Evolutionary conservation across 371 early-diverging fungal genomes (phyloP).

Genomic region (Mortierella sp.): DNA sequence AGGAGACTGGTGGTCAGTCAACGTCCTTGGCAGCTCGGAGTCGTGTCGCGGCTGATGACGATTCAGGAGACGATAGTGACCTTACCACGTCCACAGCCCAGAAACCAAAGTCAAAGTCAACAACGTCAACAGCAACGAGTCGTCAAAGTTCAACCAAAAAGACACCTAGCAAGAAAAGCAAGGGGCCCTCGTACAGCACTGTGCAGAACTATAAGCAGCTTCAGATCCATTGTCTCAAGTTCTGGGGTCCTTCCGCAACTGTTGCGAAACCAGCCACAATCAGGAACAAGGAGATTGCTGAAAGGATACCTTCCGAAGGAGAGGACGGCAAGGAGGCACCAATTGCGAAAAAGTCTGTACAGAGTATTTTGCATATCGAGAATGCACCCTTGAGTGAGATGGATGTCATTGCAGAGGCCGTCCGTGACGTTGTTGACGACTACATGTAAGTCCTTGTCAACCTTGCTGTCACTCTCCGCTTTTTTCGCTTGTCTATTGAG

Average conservation of each 20-base stretch:
- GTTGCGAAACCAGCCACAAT: conserved; percentile 36
- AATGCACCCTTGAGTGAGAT: conserved; percentile 50
- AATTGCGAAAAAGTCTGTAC: conserved; percentile 16
- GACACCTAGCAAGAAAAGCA: not conserved
- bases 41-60: not conserved
- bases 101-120: not conserved
- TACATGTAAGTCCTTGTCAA: conserved; percentile 40
- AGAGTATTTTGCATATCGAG: conserved; percentile 43
- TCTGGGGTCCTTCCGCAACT: conserved; percentile 30
- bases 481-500: not conserved
- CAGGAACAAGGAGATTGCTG: conserved; percentile 18
- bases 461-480: not conserved
- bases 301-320: conserved; percentile 24
- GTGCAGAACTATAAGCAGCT: conserved; percentile 48
- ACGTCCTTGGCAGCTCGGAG: conserved; percentile 10
- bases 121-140: not conserved
- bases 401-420: conserved; percentile 58
- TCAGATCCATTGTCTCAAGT: conserved; percentile 54
- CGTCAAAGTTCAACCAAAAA: conserved; percentile 1
- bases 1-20: not conserved
- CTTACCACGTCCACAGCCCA: not conserved
- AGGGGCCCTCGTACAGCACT: conserved; percentile 28
- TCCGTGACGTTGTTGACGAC: conserved; percentile 37
- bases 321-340: conserved; percentile 1
- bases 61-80: conserved; percentile 20